Percentiles rank a stretch among this genome's conserved stretches.
Conservation (phyloP, 495 filamentous ascomycete species). For the Melanomma pulvis-pyrius region DNA sequence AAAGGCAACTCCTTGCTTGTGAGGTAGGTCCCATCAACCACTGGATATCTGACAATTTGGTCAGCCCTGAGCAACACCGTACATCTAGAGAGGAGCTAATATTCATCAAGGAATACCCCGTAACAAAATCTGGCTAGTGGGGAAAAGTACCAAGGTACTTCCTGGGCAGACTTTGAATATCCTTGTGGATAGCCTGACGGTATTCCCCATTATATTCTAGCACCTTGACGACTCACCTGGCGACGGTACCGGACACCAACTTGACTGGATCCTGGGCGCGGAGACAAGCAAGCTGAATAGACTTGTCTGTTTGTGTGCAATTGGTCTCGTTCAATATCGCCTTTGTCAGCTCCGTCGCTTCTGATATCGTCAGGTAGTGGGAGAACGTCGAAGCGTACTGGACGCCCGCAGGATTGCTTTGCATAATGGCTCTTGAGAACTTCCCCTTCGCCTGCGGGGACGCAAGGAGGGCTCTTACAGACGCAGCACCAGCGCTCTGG, state of each 20-base stretch:
- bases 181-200: no score
- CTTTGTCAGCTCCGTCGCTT: constrained; percentile 47
- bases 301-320: constrained; percentile 45
- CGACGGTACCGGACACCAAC: constrained; percentile 38
- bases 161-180: no score
- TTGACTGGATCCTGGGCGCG: constrained; percentile 46
- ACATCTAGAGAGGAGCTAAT: background rate
- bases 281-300: constrained; percentile 52
- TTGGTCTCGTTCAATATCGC: constrained; percentile 47
- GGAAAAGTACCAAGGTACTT: no score
- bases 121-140: no score
- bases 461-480: constrained; percentile 57
- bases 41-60: constrained; percentile 15
- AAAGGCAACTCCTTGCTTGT: constrained; percentile 34
- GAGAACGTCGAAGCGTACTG: constrained; percentile 48
- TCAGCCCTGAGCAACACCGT: constrained; percentile 2
- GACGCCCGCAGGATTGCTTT: constrained; percentile 54
- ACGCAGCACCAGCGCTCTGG: constrained; percentile 58
- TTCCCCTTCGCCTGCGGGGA: constrained; percentile 52
- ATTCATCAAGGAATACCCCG: no score
- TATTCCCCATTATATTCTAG: no score
- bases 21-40: constrained; percentile 51
- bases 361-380: constrained; percentile 51
- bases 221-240: constrained; percentile 51
- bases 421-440: constrained; percentile 54